Conservation (phyloP, 2,329 filamentous ascomycete genomes). For the Boeremia exigua region DNA sequence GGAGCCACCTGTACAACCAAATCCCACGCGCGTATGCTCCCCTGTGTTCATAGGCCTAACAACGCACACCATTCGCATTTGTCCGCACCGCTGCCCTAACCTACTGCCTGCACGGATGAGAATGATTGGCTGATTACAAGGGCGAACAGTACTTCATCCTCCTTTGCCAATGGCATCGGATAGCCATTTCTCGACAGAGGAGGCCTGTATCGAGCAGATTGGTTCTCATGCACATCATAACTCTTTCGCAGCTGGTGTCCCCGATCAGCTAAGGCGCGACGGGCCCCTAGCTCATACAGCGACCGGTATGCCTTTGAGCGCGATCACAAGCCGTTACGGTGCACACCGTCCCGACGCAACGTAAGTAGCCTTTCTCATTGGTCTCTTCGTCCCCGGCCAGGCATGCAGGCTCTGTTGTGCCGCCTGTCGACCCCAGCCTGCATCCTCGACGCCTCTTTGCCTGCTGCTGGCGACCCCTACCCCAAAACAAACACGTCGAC, state of each 20-base stretch:
- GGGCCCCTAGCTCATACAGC: conserved; percentile 55
- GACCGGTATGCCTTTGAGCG: conserved; percentile 54
- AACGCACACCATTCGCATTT: conserved; percentile 49
- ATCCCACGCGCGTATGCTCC: conserved; percentile 37
- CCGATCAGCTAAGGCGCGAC: conserved; percentile 60
- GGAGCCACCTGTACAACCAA: conserved; percentile 44
- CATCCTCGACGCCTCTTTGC: conserved; percentile 45
- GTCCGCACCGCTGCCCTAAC: conserved; percentile 45
- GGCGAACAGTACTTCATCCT: conserved; percentile 52
- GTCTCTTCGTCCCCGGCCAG: conserved; percentile 38
- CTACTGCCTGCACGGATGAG: conserved; percentile 26
- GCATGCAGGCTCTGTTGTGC: conserved; percentile 44
- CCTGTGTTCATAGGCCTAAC: conserved; percentile 30
- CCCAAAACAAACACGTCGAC: conserved; percentile 52
- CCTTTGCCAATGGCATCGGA: conserved; percentile 51
- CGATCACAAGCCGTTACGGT: conserved; percentile 58
- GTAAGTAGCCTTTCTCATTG: conserved; percentile 59
- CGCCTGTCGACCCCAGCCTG: conserved; percentile 47
- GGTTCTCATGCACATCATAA: conserved; percentile 54
- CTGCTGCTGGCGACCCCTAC: conserved; percentile 47
- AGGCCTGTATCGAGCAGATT: conserved; percentile 55
- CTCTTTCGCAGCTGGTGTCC: conserved; percentile 50
- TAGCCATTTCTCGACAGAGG: conserved; percentile 52
- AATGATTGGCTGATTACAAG: conserved; percentile 51
- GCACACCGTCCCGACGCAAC: conserved; percentile 60